phyloP scores from a whole-genome alignment of 352 stramenopile genomes.

The Thalassiosira livingstoniorum region DNA sequence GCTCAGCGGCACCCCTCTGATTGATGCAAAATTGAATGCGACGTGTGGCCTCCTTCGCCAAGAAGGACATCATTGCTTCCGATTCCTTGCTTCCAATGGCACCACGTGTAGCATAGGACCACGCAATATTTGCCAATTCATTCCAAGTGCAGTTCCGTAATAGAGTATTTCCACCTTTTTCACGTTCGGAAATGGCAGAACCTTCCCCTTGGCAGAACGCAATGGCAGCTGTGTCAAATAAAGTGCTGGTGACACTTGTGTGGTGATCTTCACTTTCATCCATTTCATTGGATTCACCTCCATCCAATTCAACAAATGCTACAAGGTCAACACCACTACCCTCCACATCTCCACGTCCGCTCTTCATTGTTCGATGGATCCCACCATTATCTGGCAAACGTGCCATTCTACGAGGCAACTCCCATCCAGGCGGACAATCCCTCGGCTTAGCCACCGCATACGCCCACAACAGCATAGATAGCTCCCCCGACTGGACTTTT shows the following conservation, averaged over 20 bases:
- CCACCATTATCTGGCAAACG: constrained; percentile 9
- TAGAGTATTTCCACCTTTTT: constrained; percentile 21
- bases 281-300: constrained; percentile 8
- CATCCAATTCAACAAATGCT: constrained; percentile 64
- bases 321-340: constrained; percentile 51
- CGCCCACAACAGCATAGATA: constrained; percentile 80
- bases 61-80: constrained; percentile 61
- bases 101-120: constrained; percentile 78
- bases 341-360: constrained; percentile 1
- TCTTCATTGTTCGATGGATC: background rate
- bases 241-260: constrained; percentile 20
- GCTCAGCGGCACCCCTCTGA: too few species aligned
- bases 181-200: constrained; percentile 17
- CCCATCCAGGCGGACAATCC: constrained; percentile 76
- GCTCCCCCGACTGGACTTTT: constrained; percentile 68
- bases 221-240: constrained; percentile 63
- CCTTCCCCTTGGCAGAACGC: constrained; percentile 47
- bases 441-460: constrained; percentile 71
- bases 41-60: constrained; percentile 63
- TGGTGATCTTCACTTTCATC: constrained; percentile 10
- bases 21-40: constrained; percentile 47
- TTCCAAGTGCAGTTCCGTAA: constrained; percentile 71
- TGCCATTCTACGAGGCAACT: constrained; percentile 62
- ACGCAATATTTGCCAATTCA: constrained; percentile 81
- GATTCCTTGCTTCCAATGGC: constrained; percentile 55